Evolutionary conservation across 2,329 filamentous ascomycete species (phyloP).

Genomic region (Penicillium sp.): DNA sequence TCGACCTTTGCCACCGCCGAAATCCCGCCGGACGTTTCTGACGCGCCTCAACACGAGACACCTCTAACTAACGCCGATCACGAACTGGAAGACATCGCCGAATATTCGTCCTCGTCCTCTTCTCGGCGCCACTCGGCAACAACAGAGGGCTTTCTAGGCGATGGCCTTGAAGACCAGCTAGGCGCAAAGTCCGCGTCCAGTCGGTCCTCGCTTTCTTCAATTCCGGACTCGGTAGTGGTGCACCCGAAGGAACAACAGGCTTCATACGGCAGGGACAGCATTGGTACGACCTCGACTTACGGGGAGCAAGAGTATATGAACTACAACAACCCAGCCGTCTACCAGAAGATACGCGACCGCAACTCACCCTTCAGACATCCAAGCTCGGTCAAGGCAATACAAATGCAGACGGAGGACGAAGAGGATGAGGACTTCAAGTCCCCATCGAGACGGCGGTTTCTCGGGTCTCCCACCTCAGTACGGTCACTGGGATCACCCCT

Average conservation of each 20-base stretch:
- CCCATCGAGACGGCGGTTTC: constrained; percentile 26
- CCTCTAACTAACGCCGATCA: neutral
- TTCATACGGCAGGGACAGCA: neutral
- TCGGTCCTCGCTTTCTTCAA: constrained; percentile 39
- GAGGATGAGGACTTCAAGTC: constrained; percentile 36
- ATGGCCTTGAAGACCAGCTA: neutral
- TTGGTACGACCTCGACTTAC: constrained; percentile 10
- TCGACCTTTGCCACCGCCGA: constrained; percentile 11
- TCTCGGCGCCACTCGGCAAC: constrained; percentile 10
- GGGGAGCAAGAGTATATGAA: constrained; percentile 8
- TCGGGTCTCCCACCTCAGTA: constrained; percentile 24
- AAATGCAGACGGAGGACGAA: constrained; percentile 42
- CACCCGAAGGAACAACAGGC: constrained; percentile 22
- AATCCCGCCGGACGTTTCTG: constrained; percentile 11
- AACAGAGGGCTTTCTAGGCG: neutral
- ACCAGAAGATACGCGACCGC: constrained; percentile 19
- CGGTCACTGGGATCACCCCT: constrained; percentile 31
- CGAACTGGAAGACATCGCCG: neutral
- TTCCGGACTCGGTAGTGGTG: constrained; percentile 36
- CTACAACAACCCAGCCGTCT: constrained; percentile 16
- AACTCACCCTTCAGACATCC: constrained; percentile 39
- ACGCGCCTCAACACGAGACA: neutral
- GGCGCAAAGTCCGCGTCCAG: constrained; percentile 26
- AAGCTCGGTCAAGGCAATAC: constrained; percentile 43
- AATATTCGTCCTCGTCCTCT: constrained; percentile 2